Base-by-base conservation (phyloP, 371 early-diverging fungal species). In the Mortierella sp. region DNA sequence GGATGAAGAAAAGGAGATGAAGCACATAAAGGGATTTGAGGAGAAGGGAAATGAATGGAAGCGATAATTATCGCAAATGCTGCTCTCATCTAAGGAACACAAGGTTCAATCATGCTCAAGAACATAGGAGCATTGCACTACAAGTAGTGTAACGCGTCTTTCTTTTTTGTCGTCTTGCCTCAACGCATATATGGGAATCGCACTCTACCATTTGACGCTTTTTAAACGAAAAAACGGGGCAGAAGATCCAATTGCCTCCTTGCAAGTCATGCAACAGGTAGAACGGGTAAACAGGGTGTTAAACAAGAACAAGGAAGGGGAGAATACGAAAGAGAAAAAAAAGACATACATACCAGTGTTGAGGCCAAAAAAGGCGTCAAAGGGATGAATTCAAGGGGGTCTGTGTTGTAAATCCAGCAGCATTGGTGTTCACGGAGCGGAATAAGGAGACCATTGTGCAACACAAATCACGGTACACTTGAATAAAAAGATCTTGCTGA, bases 1-100 rank as follows among this genome's bases (percentile, higher is more conserved):
- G 76, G 26, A 72, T 54, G 48, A 42, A 60, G 73, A 76, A 65
- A 65, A 50, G 65, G 58, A 80, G 81, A 75, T 73, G 86, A 78
- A 76, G 76, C 80, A 80, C 55, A n/a, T 7, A 9, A 38, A 24
- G 42, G 42, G 42, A 38, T 38, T 38, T 38, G 42, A 38, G 58
- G 28, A 26, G 26, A 26, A 26, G 26, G 13, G 28, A 58, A 28
- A 58, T 58, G 58, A 38, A 65, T 9, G 42, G 34, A 42, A 65
- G 65, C 14, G 19, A 24, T 2, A 65, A 38, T 55, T n/a, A 55
- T 55, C 55, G n/a, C 55, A n/a, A 5, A 19, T 55, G n/a, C 55
- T 55, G n/a, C 55, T 38, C 42, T 1, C 5, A 5, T 38, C 42
- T 38, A 3, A 3, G 42, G 42, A 38, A 55, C 24, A n/a, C 52